A percentile compares a stretch with the other conserved stretches of the same genome.
Evolutionary conservation across 129 eudicot species (phyloP).

Genomic region (Mikania micrantha): DNA sequence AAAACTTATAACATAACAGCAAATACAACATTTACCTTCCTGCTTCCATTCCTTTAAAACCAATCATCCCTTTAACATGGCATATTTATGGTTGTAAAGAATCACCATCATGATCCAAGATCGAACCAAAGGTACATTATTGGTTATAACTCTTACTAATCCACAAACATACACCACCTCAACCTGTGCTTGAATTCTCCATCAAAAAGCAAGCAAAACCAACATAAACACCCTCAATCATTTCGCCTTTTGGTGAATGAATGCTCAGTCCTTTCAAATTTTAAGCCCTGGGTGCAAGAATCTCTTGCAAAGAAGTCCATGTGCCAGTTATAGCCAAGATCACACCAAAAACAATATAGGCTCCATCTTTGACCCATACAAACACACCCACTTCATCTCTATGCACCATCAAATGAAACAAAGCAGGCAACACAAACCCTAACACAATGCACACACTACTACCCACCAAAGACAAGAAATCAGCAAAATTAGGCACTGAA

Average conservation of each 20-base stretch:
- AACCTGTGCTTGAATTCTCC: background rate
- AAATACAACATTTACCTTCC: constrained; percentile 16
- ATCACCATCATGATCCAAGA: constrained; percentile 27
- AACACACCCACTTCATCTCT: constrained; percentile 54
- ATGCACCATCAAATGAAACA: constrained; percentile 66
- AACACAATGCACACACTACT: constrained; percentile 78
- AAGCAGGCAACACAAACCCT: constrained; percentile 84
- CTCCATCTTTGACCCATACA: constrained; percentile 38
- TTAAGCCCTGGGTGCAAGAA: constrained; percentile 47
- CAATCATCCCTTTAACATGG: constrained; percentile 15
- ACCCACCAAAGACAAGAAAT: constrained; percentile 89
- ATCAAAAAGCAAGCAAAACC: constrained; percentile 6
- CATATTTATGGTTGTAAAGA: constrained; percentile 12
- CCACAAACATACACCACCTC: constrained; percentile 8
- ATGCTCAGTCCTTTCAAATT: background rate
- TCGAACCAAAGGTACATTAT: constrained; percentile 19
- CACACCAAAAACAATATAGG: constrained; percentile 48
- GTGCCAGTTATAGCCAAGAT: constrained; percentile 60
- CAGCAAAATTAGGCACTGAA: constrained; percentile 87
- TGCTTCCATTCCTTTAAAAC: constrained; percentile 5
- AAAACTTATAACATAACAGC: constrained; percentile 1
- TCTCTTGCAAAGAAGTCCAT: constrained; percentile 61
- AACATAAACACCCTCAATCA: background rate
- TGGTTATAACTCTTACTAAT: background rate
- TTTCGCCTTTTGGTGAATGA: background rate